Evolutionary conservation across 2,329 filamentous ascomycete species (phyloP).

Genomic region (Ceratocystis cubensis): DNA sequence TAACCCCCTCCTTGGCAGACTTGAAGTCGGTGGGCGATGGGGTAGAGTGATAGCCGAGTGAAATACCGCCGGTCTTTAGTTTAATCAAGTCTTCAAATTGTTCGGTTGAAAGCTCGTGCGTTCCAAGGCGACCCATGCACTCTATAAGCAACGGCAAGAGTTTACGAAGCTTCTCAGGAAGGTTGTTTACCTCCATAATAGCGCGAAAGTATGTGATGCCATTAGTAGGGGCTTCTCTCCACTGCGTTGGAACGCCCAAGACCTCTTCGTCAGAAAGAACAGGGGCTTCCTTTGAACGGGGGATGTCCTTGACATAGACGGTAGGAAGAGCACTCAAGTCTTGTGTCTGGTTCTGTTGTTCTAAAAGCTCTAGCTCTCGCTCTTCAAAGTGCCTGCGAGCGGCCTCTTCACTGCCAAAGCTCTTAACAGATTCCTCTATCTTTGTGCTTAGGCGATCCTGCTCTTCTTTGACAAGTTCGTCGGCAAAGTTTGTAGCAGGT

Average conservation of each 20-base stretch:
- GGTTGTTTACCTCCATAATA: constrained; percentile 62
- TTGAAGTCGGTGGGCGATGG: constrained; percentile 62
- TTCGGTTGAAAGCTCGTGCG: constrained; percentile 77
- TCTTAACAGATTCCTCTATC: constrained; percentile 54
- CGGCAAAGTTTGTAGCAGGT: constrained; percentile 62
- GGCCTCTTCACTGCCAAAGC: constrained; percentile 57
- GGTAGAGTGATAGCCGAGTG: constrained; percentile 70
- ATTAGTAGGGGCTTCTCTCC: constrained; percentile 87
- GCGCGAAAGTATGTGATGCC: constrained; percentile 92
- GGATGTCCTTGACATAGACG: constrained; percentile 79
- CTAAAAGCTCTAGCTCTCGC: constrained; percentile 66
- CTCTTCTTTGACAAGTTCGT: constrained; percentile 67
- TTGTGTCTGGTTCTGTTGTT: constrained; percentile 71
- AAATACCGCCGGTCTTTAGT: constrained; percentile 84
- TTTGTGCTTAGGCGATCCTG: constrained; percentile 59
- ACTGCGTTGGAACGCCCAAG: constrained; percentile 61
- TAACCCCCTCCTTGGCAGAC: constrained; percentile 65
- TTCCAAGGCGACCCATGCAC: constrained; percentile 84
- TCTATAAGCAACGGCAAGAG: constrained; percentile 85
- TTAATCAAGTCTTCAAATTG: constrained; percentile 93
- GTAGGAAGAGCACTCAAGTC: constrained; percentile 81
- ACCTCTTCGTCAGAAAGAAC: constrained; percentile 51
- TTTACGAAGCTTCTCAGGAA: constrained; percentile 73
- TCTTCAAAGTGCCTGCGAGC: constrained; percentile 60
- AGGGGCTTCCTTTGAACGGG: constrained; percentile 54